Conservation (phyloP, 208 protist genomes). For the Leishmania martiniquensis region DNA sequence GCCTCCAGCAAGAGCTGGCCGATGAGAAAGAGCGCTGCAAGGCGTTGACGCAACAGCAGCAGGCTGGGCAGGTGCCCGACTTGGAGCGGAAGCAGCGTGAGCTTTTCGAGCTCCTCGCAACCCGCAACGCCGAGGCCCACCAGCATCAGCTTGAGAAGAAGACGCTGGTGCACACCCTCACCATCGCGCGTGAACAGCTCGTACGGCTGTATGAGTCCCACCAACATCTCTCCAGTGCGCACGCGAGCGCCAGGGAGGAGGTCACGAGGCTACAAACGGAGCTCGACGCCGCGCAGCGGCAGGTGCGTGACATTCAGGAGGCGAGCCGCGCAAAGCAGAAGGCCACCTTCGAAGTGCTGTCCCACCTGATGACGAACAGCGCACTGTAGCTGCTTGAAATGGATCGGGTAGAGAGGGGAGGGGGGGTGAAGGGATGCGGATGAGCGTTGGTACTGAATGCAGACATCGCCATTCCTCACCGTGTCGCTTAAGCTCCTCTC, state of each 20-base stretch:
- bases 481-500: too few relatives aligned
- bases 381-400: constrained; percentile 6
- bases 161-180: constrained; percentile 36
- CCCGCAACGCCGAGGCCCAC: constrained; percentile 26
- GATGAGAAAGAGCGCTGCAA: neutral
- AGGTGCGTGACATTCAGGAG: constrained; percentile 46
- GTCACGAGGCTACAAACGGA: constrained; percentile 23
- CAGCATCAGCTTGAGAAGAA: constrained; percentile 37
- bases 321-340: constrained; percentile 43
- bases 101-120: constrained; percentile 29
- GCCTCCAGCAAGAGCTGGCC: constrained; percentile 28
- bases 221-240: constrained; percentile 4
- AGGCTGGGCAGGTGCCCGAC: constrained; percentile 22
- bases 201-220: constrained; percentile 37
- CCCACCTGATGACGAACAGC: constrained; percentile 48
- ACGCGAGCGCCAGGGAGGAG: constrained; percentile 20
- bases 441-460: neutral
- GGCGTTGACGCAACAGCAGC: constrained; percentile 7
- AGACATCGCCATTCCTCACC: too few relatives aligned
- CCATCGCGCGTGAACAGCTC: constrained; percentile 48
- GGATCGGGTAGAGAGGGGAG: neutral
- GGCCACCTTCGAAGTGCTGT: constrained; percentile 56
- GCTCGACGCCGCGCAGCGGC: constrained; percentile 28
- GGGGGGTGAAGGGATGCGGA: too few relatives aligned
- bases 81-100: constrained; percentile 27